phyloP scores from a whole-genome alignment of 345 rosid species.

The Citrus mangshanensis region DNA sequence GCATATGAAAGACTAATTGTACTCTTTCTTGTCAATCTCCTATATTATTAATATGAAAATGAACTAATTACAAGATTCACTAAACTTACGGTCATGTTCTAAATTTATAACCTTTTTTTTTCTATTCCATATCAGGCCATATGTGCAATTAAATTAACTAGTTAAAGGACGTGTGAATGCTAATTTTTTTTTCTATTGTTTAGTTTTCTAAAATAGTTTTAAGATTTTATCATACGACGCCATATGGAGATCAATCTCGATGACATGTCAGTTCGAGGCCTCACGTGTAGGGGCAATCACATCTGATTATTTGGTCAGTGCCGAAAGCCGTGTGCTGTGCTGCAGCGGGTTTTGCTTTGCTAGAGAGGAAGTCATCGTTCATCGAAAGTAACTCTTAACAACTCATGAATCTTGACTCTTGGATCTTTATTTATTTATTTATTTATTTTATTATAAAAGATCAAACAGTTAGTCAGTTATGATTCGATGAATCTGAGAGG shows the following conservation, averaged over 20 bases:
- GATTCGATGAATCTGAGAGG: background rate
- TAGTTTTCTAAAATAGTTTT: too few relatives aligned
- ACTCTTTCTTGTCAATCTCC: background rate
- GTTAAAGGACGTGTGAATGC: too few relatives aligned
- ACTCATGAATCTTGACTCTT: background rate
- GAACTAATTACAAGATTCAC: too few relatives aligned
- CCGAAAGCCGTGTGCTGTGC: conserved; percentile 19
- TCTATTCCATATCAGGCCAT: too few relatives aligned
- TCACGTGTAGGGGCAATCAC: background rate
- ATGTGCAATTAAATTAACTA: too few relatives aligned
- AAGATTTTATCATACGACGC: background rate
- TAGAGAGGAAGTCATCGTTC: background rate
- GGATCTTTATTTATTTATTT: background rate
- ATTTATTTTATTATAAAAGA: too few relatives aligned
- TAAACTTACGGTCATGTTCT: too few relatives aligned
- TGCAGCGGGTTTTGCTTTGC: conserved; percentile 9
- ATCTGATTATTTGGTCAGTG: background rate
- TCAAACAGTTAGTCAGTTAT: background rate
- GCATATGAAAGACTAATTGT: too few relatives aligned
- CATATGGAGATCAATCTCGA: background rate
- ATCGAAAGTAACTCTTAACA: background rate
- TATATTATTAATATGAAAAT: background rate
- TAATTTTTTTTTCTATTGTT: too few relatives aligned
- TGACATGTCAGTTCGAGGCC: background rate
- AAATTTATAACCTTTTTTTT: too few relatives aligned